Evolutionary conservation across 768 basidiomycete species (phyloP).

Genomic region (Amanita rubescens): DNA sequence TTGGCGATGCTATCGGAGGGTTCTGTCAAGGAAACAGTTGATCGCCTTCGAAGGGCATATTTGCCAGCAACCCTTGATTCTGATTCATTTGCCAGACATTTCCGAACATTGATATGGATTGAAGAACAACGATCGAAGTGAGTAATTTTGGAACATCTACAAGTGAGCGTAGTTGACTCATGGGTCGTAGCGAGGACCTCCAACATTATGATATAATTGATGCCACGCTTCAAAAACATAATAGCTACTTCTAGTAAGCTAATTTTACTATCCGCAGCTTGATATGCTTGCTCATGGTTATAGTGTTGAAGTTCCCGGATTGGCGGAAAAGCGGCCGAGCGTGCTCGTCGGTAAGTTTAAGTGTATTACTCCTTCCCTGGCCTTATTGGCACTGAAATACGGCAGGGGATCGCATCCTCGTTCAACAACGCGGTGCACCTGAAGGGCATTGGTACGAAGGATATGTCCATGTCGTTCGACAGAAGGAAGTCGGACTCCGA

Average conservation of each 20-base stretch:
- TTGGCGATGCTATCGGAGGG: conserved; percentile 22
- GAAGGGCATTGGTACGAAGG: conserved; percentile 42
- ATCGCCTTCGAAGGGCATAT: conserved; percentile 24
- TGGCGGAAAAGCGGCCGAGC: conserved; percentile 40
- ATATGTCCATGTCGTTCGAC: conserved; percentile 34
- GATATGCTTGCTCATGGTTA: neutral
- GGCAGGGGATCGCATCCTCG: conserved; percentile 25
- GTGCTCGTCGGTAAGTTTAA: conserved; percentile 34
- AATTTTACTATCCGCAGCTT: neutral
- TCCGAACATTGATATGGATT: conserved; percentile 48
- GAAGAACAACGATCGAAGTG: conserved; percentile 44
- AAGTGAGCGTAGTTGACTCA: neutral
- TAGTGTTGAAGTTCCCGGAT: conserved; percentile 35
- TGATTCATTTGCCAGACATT: conserved; percentile 36
- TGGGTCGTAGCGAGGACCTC: conserved; percentile 30
- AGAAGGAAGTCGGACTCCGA: conserved; percentile 33
- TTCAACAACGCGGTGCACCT: conserved; percentile 24
- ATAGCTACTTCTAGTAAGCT: conserved; percentile 34
- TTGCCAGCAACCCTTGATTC: conserved; percentile 33
- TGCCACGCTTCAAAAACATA: conserved; percentile 23
- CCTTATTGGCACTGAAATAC: no score
- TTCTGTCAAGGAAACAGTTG: conserved; percentile 19
- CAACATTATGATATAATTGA: conserved; percentile 28
- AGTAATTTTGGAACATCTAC: conserved; percentile 1
- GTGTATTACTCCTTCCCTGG: neutral